phyloP scores from a whole-genome alignment of 495 filamentous ascomycete species.

The Aspergillus panamensis region DNA sequence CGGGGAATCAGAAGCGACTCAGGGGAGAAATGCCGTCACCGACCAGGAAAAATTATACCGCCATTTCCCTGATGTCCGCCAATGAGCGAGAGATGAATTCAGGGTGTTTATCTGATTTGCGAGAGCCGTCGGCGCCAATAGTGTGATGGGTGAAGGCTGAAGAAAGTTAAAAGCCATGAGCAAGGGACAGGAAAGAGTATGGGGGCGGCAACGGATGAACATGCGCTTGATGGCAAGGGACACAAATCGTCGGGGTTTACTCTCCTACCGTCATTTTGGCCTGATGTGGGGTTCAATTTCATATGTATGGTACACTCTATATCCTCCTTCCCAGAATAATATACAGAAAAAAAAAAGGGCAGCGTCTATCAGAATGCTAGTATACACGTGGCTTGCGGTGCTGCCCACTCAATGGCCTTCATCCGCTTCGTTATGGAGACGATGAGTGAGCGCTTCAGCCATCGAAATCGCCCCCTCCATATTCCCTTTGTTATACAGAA shows the following conservation, averaged over 20 bases:
- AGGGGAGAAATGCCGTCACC: neutral
- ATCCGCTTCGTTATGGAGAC: constrained; percentile 32
- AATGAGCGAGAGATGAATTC: neutral
- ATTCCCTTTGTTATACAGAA: constrained; percentile 88
- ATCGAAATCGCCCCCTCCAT: constrained; percentile 82
- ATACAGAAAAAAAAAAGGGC: neutral
- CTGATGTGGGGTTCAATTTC: neutral
- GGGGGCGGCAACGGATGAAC: constrained; percentile 4
- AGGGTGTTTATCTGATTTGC: constrained; percentile 1
- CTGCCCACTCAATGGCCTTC: constrained; percentile 10
- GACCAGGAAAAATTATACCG: neutral
- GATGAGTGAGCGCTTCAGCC: constrained; percentile 58
- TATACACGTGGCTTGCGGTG: constrained; percentile 28
- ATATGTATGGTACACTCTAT: neutral
- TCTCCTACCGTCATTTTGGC: neutral
- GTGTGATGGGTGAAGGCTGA: neutral
- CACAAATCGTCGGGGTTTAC: neutral
- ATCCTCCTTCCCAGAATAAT: neutral
- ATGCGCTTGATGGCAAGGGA: neutral
- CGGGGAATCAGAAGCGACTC: neutral
- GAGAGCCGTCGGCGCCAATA: neutral
- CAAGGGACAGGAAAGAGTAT: neutral
- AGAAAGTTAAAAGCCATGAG: neutral
- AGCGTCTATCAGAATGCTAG: constrained; percentile 17
- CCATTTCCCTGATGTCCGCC: neutral